phyloP scores from a whole-genome alignment of 148 eudicot species.

The Drosera capensis region DNA sequence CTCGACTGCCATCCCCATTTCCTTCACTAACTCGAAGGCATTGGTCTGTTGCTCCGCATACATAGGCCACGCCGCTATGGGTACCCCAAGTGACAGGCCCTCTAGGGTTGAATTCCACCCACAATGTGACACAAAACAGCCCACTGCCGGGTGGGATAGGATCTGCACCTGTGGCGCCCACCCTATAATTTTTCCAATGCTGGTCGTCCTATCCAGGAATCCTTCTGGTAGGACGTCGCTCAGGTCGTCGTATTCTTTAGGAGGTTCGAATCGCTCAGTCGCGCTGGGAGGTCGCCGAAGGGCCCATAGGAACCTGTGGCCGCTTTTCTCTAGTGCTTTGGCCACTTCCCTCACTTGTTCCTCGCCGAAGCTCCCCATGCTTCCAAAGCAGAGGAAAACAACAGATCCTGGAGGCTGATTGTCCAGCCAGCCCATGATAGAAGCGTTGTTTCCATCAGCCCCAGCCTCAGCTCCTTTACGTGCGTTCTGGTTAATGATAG shows the following conservation, averaged over 20 bases:
- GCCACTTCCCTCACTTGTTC: slow-evolving; percentile 10
- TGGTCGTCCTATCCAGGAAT: slow-evolving; percentile 4
- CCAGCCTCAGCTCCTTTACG: not conserved
- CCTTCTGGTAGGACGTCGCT: slow-evolving; percentile 5
- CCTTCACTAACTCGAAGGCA: slow-evolving; percentile 2
- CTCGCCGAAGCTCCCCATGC: slow-evolving; percentile 5
- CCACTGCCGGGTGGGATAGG: not conserved
- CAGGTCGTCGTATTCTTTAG: not conserved
- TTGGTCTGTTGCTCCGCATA: slow-evolving; percentile 8
- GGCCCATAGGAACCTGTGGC: slow-evolving; percentile 12
- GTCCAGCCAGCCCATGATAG: slow-evolving; percentile 2
- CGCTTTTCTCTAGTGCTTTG: slow-evolving; percentile 2
- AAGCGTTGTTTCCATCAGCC: not conserved
- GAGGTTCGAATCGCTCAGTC: not conserved
- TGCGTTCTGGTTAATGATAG: not conserved
- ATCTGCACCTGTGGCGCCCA: not conserved
- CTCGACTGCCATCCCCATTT: slow-evolving; percentile 4
- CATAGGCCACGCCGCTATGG: slow-evolving; percentile 5
- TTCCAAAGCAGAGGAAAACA: slow-evolving; percentile 9
- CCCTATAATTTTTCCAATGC: not conserved
- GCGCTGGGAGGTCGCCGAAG: slow-evolving; percentile 1
- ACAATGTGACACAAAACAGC: too few species aligned
- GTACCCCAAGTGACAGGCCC: slow-evolving; percentile 8
- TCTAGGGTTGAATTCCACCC: too few species aligned
- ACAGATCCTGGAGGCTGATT: slow-evolving; percentile 5